phyloP scores from a whole-genome alignment of 176 grass and related monocot species.

The Raddia distichophylla region DNA sequence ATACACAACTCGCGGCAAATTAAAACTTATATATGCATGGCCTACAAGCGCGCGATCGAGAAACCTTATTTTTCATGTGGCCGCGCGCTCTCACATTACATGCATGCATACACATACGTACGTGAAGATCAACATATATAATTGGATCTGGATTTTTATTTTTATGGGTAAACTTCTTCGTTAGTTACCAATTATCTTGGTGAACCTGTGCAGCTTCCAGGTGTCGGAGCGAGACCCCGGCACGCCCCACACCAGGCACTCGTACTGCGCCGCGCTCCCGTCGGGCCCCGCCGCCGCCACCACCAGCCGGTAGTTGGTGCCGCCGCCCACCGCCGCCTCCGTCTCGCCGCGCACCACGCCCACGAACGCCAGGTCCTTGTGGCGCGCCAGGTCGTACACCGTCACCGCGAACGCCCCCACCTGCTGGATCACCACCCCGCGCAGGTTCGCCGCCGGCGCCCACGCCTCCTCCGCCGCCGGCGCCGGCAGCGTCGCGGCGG shows the following conservation, averaged over 20 bases:
- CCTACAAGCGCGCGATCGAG: no score
- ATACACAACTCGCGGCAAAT: no score
- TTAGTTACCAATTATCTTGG: neutral
- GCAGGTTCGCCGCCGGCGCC: conserved; percentile 1
- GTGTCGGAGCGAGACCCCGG: conserved; percentile 32
- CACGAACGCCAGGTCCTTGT: conserved; percentile 13
- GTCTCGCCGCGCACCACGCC: conserved; percentile 26
- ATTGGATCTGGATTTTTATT: no score
- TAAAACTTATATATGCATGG: no score
- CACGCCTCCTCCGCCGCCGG: neutral
- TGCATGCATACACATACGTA: no score
- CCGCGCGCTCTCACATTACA: no score
- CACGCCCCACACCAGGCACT: conserved; percentile 47
- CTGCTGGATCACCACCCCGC: conserved; percentile 17
- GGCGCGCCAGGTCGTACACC: conserved; percentile 37
- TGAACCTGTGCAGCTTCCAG: conserved; percentile 43
- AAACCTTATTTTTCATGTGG: no score
- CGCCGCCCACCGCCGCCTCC: conserved; percentile 39
- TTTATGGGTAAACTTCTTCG: no score
- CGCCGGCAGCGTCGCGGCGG: neutral
- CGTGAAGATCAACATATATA: no score
- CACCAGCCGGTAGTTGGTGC: conserved; percentile 43
- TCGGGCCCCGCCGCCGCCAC: neutral
- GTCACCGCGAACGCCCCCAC: conserved; percentile 46
- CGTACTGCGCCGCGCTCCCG: conserved; percentile 14